Percentiles rank a stretch among this genome's conserved stretches.
Evolutionary conservation across 2,329 filamentous ascomycete genomes (phyloP).

Genomic region (Conoideocrella luteorostrata): DNA sequence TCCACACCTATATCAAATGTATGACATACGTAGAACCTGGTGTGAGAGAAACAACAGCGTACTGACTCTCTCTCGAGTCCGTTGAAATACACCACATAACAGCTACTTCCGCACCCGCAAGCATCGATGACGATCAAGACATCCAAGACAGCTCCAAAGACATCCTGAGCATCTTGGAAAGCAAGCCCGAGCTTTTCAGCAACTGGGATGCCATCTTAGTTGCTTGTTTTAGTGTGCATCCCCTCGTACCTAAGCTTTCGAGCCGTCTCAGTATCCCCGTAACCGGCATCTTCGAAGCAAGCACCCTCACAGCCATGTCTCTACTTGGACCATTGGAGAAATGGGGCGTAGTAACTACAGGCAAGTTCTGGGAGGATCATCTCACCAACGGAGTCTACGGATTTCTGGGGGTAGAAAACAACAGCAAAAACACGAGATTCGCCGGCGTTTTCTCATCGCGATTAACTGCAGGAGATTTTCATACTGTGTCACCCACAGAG

Average conservation of each 20-base stretch:
- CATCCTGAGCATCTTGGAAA: conserved; percentile 50
- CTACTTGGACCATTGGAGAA: conserved; percentile 32
- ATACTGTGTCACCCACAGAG: conserved; percentile 58
- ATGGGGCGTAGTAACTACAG: conserved; percentile 89
- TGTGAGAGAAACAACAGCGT: background rate
- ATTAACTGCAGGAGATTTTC: conserved; percentile 71
- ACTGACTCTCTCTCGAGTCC: conserved; percentile 25
- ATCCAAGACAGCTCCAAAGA: conserved; percentile 56
- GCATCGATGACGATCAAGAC: conserved; percentile 72
- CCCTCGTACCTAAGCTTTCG: conserved; percentile 59
- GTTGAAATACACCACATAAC: conserved; percentile 58
- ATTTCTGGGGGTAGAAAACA: conserved; percentile 49
- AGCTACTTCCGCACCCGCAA: conserved; percentile 58
- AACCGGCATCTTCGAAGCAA: conserved; percentile 80
- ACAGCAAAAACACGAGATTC: conserved; percentile 46
- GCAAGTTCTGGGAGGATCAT: conserved; percentile 73
- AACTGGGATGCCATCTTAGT: conserved; percentile 72
- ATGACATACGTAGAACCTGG: conserved; percentile 1
- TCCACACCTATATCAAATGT: conserved; percentile 22
- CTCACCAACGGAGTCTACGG: conserved; percentile 57
- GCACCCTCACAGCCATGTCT: conserved; percentile 58
- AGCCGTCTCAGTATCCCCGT: conserved; percentile 15
- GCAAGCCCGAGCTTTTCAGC: conserved; percentile 25
- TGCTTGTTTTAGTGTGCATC: conserved; percentile 83
- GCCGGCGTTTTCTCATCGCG: conserved; percentile 79